Conservation (phyloP, 139 green algal genomes). For the Closterium sp. region DNA sequence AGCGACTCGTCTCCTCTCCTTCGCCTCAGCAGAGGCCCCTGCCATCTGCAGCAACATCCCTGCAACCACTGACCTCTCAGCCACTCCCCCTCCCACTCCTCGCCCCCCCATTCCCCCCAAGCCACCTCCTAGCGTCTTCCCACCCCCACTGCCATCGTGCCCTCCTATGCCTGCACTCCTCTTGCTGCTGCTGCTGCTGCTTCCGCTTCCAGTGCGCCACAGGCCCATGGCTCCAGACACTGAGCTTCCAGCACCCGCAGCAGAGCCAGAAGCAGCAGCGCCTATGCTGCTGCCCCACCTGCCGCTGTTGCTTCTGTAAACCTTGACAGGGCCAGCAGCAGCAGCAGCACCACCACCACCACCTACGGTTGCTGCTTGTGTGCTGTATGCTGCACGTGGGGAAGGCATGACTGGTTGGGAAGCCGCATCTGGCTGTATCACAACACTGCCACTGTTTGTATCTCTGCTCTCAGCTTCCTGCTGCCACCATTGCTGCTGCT, state of each 20-base stretch:
- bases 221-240: neutral
- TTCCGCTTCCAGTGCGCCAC: neutral
- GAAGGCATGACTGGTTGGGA: neutral
- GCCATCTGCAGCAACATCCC: neutral
- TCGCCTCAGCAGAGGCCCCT: neutral
- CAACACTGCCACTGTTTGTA: neutral
- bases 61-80: neutral
- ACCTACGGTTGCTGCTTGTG: neutral
- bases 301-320: neutral
- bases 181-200: neutral
- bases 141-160: neutral
- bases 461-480: neutral
- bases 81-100: neutral
- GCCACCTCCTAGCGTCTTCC: neutral
- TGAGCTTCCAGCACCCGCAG: neutral
- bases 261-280: neutral
- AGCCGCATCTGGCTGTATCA: neutral
- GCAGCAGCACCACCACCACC: neutral
- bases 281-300: neutral
- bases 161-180: neutral
- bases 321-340: neutral
- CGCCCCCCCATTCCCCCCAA: neutral
- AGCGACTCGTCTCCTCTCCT: neutral
- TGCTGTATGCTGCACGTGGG: neutral
- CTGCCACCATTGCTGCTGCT: neutral